Conservation (phyloP, 2,329 filamentous ascomycete genomes). For the Hypoxylon sp. region DNA sequence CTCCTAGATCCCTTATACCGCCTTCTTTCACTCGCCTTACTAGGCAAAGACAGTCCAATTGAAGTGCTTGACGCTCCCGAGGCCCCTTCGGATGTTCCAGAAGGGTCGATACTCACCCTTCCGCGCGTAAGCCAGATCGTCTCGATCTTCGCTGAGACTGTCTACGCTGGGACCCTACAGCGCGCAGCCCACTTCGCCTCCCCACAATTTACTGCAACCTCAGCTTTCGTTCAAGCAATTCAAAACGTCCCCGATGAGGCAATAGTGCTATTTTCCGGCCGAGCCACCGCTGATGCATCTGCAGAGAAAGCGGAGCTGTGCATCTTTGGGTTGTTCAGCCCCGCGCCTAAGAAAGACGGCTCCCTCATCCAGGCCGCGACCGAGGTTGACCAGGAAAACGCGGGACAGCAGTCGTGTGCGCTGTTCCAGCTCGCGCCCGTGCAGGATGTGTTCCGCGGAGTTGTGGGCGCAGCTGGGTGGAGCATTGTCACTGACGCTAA, state of each 20-base stretch:
- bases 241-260: conserved; percentile 23
- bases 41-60: conserved; percentile 7
- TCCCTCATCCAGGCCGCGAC: conserved; percentile 8
- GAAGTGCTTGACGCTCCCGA: conserved; percentile 3
- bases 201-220: not conserved
- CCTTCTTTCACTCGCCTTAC: conserved; percentile 18
- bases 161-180: conserved; percentile 8
- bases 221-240: conserved; percentile 3
- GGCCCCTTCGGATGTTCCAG: conserved; percentile 2
- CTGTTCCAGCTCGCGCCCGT: conserved; percentile 33
- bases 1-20: conserved; percentile 29
- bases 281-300: not conserved
- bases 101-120: conserved; percentile 11
- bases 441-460: conserved; percentile 30
- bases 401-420: conserved; percentile 10
- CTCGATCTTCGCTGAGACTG: conserved; percentile 21
- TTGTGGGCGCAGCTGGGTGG: conserved; percentile 22
- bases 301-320: not conserved
- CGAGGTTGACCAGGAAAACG: conserved; percentile 5
- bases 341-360: conserved; percentile 23
- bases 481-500: not conserved
- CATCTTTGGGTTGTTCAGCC: conserved; percentile 31
- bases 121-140: conserved; percentile 28
- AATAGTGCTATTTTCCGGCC: conserved; percentile 25
- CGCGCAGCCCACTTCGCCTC: conserved; percentile 2